phyloP scores from a whole-genome alignment of 441 rosid genomes.

The Eruca vesicaria region DNA sequence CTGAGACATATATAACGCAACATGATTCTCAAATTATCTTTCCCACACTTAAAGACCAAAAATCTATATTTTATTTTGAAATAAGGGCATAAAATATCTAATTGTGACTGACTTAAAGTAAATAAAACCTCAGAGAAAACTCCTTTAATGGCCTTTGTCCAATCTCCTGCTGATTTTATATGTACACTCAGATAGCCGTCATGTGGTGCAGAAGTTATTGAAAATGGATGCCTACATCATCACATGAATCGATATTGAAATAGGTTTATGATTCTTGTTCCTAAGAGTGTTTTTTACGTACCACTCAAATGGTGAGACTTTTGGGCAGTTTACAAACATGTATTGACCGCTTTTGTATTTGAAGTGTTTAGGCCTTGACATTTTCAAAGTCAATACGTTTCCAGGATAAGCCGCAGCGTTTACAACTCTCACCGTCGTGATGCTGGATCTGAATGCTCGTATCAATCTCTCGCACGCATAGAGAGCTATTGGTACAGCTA shows the following conservation, averaged over 20 bases:
- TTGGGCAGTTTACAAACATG: constrained; percentile 33
- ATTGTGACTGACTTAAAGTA: background rate
- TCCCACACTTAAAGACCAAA: background rate
- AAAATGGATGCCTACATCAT: constrained; percentile 33
- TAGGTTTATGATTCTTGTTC: background rate
- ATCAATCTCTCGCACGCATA: constrained; percentile 53
- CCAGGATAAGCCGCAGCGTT: constrained; percentile 42
- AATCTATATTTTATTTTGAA: no score
- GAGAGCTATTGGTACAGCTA: constrained; percentile 52
- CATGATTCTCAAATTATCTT: background rate
- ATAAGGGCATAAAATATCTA: no score
- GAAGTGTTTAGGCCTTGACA: constrained; percentile 27
- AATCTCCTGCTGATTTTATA: constrained; percentile 28
- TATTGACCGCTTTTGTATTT: constrained; percentile 35
- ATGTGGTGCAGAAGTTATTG: constrained; percentile 35
- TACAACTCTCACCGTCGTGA: constrained; percentile 45
- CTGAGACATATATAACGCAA: constrained; percentile 15
- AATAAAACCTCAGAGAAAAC: constrained; percentile 21
- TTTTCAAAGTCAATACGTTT: constrained; percentile 20
- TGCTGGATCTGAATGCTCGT: constrained; percentile 59
- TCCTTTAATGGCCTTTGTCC: constrained; percentile 30
- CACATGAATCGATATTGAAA: background rate
- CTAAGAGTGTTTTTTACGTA: background rate
- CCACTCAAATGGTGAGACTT: constrained; percentile 34
- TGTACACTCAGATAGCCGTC: constrained; percentile 28